phyloP scores from a whole-genome alignment of 1,139 yeast genomes.

The Nakaseomyces uthaithaninus region DNA sequence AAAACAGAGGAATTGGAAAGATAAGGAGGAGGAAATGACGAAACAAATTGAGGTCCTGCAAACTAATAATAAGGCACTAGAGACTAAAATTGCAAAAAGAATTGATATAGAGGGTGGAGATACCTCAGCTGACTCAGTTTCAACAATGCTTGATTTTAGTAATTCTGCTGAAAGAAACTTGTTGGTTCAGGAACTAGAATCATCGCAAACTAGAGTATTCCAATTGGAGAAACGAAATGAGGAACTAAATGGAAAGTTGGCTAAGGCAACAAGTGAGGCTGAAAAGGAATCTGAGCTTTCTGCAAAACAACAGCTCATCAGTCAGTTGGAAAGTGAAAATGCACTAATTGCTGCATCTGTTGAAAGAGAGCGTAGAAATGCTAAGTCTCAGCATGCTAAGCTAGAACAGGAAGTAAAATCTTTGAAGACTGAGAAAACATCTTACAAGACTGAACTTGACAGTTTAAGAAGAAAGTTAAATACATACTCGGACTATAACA shows the following conservation, averaged over 20 bases:
- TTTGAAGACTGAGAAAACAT: conserved; percentile 40
- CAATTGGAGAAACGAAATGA: conserved; percentile 76
- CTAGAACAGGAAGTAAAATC: conserved; percentile 35
- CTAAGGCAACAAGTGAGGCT: conserved; percentile 34
- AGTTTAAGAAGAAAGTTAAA: conserved; percentile 41
- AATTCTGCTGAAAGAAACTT: conserved; percentile 43
- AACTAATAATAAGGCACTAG: conserved; percentile 43
- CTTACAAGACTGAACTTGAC: conserved; percentile 44
- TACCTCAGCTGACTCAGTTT: conserved; percentile 12
- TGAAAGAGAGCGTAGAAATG: conserved; percentile 37
- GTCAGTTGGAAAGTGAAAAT: conserved; percentile 60
- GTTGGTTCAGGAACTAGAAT: conserved; percentile 65
- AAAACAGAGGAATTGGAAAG: conserved; percentile 52
- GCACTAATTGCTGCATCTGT: conserved; percentile 55
- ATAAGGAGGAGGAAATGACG: conserved; percentile 41
- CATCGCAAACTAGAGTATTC: conserved; percentile 56
- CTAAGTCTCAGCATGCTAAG: conserved; percentile 33
- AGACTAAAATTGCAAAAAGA: conserved; percentile 46
- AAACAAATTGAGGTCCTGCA: conserved; percentile 42
- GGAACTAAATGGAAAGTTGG: conserved; percentile 57
- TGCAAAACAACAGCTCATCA: conserved; percentile 38
- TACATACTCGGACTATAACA: conserved; percentile 59
- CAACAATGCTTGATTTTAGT: conserved; percentile 7
- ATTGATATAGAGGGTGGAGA: conserved; percentile 31
- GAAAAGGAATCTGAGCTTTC: conserved; percentile 30